phyloP scores from a whole-genome alignment of 2,329 filamentous ascomycete species.

The Colletotrichum chrysophilum region DNA sequence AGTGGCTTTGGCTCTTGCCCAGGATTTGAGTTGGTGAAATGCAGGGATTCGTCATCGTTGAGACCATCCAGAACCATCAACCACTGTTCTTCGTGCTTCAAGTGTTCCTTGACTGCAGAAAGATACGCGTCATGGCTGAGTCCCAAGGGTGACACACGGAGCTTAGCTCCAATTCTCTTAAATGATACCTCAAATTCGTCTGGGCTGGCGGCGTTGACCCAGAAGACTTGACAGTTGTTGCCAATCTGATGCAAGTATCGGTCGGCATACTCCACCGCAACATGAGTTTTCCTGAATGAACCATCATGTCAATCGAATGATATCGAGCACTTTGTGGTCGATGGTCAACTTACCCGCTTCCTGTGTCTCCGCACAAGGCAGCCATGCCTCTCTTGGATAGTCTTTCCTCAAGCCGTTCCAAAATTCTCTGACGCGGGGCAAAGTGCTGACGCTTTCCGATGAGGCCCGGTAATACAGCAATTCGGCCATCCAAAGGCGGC shows the following conservation, averaged over 20 bases:
- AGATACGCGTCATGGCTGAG: background rate
- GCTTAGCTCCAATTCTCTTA: background rate
- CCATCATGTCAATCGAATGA: background rate
- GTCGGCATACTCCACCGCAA: background rate
- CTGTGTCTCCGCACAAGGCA: background rate
- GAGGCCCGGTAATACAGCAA: background rate
- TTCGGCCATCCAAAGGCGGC: background rate
- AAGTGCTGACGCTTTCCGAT: background rate
- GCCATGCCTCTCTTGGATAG: background rate
- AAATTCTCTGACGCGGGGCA: background rate
- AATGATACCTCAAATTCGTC: background rate
- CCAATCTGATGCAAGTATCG: background rate
- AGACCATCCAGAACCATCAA: background rate
- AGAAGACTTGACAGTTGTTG: background rate
- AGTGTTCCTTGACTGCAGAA: background rate
- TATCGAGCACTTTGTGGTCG: background rate
- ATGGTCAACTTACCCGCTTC: background rate
- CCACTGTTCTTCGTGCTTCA: background rate
- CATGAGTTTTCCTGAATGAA: background rate
- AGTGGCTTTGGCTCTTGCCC: background rate
- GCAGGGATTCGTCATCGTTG: background rate
- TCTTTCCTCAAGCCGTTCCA: background rate
- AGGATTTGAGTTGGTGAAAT: background rate
- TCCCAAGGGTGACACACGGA: background rate
- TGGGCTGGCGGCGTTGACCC: background rate